A percentile compares a stretch with the other conserved stretches of the same genome.
These are phyloP conservation scores for Candida lessepsii DNA, from an alignment of 805 yeast species.

Conservation along the genomic window DNA sequence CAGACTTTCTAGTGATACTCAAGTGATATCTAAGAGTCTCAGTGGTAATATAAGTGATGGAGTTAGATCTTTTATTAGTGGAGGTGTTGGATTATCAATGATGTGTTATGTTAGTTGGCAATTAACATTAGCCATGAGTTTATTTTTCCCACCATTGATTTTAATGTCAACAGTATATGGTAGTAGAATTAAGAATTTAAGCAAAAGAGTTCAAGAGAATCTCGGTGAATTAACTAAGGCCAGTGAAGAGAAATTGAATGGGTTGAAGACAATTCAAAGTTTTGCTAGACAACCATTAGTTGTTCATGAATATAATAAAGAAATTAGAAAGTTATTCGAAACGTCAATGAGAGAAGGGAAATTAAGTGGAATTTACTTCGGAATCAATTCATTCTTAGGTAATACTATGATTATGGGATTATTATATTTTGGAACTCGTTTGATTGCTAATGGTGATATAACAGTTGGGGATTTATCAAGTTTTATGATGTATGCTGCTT, in stretches of 20 bases:
- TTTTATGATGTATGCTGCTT: constrained; percentile 93
- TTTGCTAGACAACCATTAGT: constrained; percentile 84
- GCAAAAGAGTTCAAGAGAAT: constrained; percentile 77
- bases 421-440: constrained; percentile 74
- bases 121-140: constrained; percentile 75
- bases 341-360: constrained; percentile 79
- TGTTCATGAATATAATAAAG: constrained; percentile 69
- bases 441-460: constrained; percentile 74
- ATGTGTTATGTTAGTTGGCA: constrained; percentile 86
- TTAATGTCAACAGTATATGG: constrained; percentile 83
- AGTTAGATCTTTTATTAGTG: constrained; percentile 77
- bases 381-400: constrained; percentile 81
- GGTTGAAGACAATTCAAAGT: constrained; percentile 83
- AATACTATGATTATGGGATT: constrained; percentile 76
- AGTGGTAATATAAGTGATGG: constrained; percentile 93
- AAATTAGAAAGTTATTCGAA: constrained; percentile 61
- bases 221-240: constrained; percentile 85
- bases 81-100: constrained; percentile 85
- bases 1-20: constrained; percentile 83
- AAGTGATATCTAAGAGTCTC: constrained; percentile 79
- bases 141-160: constrained; percentile 81
- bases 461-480: constrained; percentile 88
- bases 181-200: constrained; percentile 66
- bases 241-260: constrained; percentile 86
- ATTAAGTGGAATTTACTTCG: constrained; percentile 72